Percentiles rank a stretch among this genome's conserved stretches.
phyloP scores from a whole-genome alignment of 2,329 filamentous ascomycete genomes.

The Arthrocladium fulminans region DNA sequence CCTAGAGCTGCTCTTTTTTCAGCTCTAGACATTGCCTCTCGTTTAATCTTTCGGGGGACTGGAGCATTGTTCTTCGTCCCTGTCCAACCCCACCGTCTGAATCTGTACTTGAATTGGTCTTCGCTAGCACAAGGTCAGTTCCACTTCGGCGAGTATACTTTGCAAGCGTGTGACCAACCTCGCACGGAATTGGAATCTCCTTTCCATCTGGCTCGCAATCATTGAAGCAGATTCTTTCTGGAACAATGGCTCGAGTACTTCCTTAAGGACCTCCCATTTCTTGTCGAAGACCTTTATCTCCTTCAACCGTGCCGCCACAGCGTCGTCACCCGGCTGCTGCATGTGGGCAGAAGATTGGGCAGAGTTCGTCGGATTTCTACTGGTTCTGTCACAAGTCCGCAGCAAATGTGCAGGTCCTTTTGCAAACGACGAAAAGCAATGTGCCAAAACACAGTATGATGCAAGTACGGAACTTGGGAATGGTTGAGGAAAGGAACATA shows the following conservation, averaged over 20 bases:
- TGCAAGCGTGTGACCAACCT: neutral
- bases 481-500: neutral
- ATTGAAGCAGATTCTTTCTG: neutral
- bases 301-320: neutral
- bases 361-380: neutral
- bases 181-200: neutral
- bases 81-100: slow-evolving; percentile 1
- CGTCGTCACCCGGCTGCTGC: neutral
- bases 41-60: neutral
- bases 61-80: slow-evolving; percentile 2
- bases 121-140: neutral
- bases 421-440: neutral
- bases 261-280: slow-evolving; percentile 1
- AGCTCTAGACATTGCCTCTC: neutral
- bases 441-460: slow-evolving; percentile 1
- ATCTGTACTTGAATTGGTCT: slow-evolving; percentile 3
- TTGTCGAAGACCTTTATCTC: neutral
- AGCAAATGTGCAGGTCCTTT: neutral
- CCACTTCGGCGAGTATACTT: neutral
- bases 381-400: neutral
- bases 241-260: slow-evolving; percentile 4
- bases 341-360: neutral
- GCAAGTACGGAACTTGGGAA: neutral
- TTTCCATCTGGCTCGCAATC: neutral
- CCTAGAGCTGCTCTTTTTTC: slow-evolving; percentile 2